Evolutionary conservation across 2,329 filamentous ascomycete genomes (phyloP).

Genomic region (Cladosporium sp.): DNA sequence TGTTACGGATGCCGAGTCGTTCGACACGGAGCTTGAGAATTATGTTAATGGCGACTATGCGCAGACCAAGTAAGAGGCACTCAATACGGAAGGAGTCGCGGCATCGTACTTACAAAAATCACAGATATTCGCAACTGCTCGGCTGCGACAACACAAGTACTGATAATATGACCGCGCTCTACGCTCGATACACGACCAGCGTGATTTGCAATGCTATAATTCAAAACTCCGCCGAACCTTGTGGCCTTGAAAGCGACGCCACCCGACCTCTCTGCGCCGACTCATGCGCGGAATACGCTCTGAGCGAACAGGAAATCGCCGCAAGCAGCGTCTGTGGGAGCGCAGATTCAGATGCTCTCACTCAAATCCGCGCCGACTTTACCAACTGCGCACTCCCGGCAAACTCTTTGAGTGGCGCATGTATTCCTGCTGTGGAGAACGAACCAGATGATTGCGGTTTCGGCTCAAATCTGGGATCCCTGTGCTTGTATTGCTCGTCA

Average conservation of each 20-base stretch:
- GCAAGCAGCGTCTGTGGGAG: slow-evolving; percentile 71
- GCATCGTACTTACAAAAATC: slow-evolving; percentile 29
- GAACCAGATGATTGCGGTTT: slow-evolving; percentile 87
- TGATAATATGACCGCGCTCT: slow-evolving; percentile 72
- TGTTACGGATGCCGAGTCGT: slow-evolving; percentile 70
- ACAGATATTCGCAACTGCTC: slow-evolving; percentile 73
- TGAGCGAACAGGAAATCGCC: slow-evolving; percentile 81
- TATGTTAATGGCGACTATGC: slow-evolving; percentile 75
- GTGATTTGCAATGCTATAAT: slow-evolving; percentile 91
- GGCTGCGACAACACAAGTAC: slow-evolving; percentile 76
- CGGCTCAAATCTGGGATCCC: slow-evolving; percentile 61
- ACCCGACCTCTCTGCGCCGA: slow-evolving; percentile 80
- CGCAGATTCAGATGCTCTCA: slow-evolving; percentile 59
- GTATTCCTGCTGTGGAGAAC: slow-evolving; percentile 72
- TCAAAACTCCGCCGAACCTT: slow-evolving; percentile 74
- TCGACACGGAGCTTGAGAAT: slow-evolving; percentile 67
- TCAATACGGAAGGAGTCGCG: not conserved
- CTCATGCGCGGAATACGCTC: slow-evolving; percentile 79
- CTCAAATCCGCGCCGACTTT: slow-evolving; percentile 86
- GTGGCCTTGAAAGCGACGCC: slow-evolving; percentile 58
- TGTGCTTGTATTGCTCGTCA: slow-evolving; percentile 81
- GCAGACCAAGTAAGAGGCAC: slow-evolving; percentile 62
- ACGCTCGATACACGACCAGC: slow-evolving; percentile 88
- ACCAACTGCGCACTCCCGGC: slow-evolving; percentile 79
- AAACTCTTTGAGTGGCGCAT: slow-evolving; percentile 68